Conservation (phyloP, 2,329 filamentous ascomycete genomes). For the Ceratocystis harringtonii region DNA sequence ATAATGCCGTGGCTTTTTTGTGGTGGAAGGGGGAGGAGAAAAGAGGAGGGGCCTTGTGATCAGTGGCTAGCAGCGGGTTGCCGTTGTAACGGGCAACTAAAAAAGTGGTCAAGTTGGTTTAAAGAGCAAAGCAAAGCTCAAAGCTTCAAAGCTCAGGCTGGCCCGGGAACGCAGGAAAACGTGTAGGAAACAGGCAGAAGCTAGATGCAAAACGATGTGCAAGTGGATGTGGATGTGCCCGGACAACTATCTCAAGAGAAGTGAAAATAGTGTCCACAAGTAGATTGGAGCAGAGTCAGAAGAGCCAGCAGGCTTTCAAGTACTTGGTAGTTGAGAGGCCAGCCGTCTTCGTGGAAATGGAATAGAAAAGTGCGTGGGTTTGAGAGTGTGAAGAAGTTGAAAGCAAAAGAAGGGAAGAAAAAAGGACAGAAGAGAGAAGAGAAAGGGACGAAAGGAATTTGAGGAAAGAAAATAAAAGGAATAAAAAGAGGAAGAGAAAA, state of each 20-base stretch:
- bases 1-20: constrained; percentile 1
- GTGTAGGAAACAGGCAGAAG: background rate
- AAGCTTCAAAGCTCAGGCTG: background rate
- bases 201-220: background rate
- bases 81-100: constrained; percentile 1
- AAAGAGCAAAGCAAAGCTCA: background rate
- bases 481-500: background rate
- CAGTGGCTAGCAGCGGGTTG: constrained; percentile 1
- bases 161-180: background rate
- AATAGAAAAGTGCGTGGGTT: background rate
- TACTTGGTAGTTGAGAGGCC: constrained; percentile 15
- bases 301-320: constrained; percentile 12
- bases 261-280: background rate
- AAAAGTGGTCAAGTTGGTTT: background rate
- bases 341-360: constrained; percentile 7
- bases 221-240: too few relatives aligned
- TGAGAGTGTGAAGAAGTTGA: background rate
- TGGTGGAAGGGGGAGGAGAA: background rate
- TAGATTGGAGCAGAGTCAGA: constrained; percentile 5
- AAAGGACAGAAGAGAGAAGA: constrained; percentile 3
- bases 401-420: background rate
- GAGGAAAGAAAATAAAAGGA: constrained; percentile 8
- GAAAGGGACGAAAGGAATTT: constrained; percentile 4
- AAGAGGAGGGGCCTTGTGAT: background rate
- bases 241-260: constrained; percentile 4